phyloP scores from a whole-genome alignment of 345 rosid genomes.

The Arabidopsis thaliana region DNA sequence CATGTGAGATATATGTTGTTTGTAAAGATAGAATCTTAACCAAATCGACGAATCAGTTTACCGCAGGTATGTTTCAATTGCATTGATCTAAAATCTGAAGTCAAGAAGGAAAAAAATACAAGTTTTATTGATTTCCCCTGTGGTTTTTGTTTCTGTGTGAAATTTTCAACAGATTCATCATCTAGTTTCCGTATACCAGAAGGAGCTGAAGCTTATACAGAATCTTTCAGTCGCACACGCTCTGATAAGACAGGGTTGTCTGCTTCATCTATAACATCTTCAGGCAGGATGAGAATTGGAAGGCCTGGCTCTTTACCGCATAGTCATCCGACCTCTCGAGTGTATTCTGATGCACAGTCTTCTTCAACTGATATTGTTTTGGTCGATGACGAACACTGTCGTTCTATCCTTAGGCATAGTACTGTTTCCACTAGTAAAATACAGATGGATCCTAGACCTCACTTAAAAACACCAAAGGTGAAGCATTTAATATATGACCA shows the following conservation, averaged over 20 bases:
- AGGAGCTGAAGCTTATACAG: constrained; percentile 43
- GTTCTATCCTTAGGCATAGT: constrained; percentile 39
- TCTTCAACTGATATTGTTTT: constrained; percentile 32
- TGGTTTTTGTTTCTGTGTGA: constrained; percentile 2
- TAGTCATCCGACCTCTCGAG: constrained; percentile 30
- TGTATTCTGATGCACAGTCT: constrained; percentile 41
- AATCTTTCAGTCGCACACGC: constrained; percentile 40
- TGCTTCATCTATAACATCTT: constrained; percentile 36
- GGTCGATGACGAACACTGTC: constrained; percentile 38
- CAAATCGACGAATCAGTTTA: constrained; percentile 51
- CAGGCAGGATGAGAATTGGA: constrained; percentile 31
- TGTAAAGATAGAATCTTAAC: constrained; percentile 52
- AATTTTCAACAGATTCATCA: constrained; percentile 31
- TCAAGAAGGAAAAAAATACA: no score
- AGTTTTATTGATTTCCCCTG: neutral
- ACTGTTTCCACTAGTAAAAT: constrained; percentile 21
- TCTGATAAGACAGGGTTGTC: constrained; percentile 40
- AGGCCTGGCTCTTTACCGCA: constrained; percentile 37
- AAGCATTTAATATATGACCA: neutral
- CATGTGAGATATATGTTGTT: constrained; percentile 61
- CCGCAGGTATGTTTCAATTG: constrained; percentile 46
- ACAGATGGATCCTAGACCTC: constrained; percentile 28
- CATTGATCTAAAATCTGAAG: constrained; percentile 3
- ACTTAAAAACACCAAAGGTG: constrained; percentile 38
- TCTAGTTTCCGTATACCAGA: constrained; percentile 43